Evolutionary conservation across 805 yeast species (phyloP), one percentile per base, ranked within the genome.

Genomic region (Kockiozyma suomiensis): DNA sequence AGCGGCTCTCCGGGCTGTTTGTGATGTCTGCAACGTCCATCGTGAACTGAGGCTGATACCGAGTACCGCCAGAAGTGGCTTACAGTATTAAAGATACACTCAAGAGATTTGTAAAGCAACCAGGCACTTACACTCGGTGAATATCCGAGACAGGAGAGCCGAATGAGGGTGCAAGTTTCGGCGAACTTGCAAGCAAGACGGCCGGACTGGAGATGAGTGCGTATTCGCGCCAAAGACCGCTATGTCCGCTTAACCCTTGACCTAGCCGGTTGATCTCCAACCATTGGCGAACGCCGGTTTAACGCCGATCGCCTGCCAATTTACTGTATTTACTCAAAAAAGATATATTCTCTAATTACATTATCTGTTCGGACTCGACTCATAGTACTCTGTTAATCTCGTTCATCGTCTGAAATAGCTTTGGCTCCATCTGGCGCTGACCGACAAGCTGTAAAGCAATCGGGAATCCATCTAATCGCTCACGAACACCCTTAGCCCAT

Each of bases 381-480:
- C n/a, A n/a, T n/a, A n/a, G n/a, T n/a, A n/a, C n/a, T n/a, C n/a
- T n/a, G n/a, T n/a, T n/a, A n/a, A 64, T 50, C 32, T 30, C 58
- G 33, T 48, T 37, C 59, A 56, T 54, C 13, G 64, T 59, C 54
- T 64, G 66, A 53, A 64, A 64, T 35, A 64, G 55, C 50, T 61
- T 59, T 7, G 67, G 66, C 62, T 64, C 67, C 66, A 62, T 61
- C 57, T 62, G 66, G 23, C 66, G 54, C 51, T 64, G 67, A 17
- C 67, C 67, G 4, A 64, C 63, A 3, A 64, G 40, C 46, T 61
- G 66, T 32, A 64, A 54, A 7, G 61, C 67, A 17, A 64, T 48
- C 7, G 66, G 66, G 35, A 54, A 64, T 10, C 58, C 67, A 6
- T 45, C 62, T n/a, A 49, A 43, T 12, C 62, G 30, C 23, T 52